Conservation (phyloP, 345 rosid genomes). For the Clausena lansium region DNA sequence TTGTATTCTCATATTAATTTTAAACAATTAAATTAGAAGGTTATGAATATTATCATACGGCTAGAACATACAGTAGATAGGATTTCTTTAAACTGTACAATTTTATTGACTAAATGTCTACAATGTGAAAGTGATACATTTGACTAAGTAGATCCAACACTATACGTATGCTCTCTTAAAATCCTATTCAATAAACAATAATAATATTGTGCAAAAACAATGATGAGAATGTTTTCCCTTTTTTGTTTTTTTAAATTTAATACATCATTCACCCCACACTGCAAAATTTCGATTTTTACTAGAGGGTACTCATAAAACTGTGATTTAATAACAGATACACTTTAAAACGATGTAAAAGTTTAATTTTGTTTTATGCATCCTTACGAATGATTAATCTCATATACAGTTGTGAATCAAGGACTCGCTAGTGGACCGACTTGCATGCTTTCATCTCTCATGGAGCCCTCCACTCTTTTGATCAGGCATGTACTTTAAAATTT, state of each 20-base stretch:
- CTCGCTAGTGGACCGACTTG: no score
- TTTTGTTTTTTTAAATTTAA: no score
- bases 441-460: not conserved
- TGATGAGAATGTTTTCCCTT: not conserved
- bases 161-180: no score
- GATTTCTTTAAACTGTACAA: no score
- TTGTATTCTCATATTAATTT: no score
- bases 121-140: no score
- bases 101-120: no score
- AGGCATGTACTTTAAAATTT: not conserved
- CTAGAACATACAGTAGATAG: no score
- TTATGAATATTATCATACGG: no score
- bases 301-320: not conserved
- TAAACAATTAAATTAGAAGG: no score
- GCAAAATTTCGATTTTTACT: not conserved
- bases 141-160: not conserved
- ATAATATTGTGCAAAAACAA: not conserved
- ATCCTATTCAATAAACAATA: not conserved
- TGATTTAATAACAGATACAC: not conserved
- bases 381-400: not conserved
- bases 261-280: not conserved
- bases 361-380: slow-evolving; percentile 2
- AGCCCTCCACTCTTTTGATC: not conserved
- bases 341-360: slow-evolving; percentile 2
- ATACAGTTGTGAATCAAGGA: not conserved